Base-by-base conservation (phyloP, 192 early-diverging fungal species). In the Spizellomyces sp. region DNA sequence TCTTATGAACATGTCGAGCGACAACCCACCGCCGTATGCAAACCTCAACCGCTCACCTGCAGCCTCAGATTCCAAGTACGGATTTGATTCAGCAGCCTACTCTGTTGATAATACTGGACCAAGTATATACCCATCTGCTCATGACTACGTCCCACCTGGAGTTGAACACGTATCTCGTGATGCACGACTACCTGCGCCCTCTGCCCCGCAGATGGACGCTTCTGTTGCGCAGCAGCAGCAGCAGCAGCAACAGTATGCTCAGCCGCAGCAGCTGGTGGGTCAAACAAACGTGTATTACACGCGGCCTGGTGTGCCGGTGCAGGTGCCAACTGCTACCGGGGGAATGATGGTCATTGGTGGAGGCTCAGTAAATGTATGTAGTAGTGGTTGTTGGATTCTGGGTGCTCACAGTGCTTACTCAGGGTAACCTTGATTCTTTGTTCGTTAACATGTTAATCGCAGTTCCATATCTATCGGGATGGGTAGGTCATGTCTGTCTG, bases 401-500 rank as follows among this genome's bases (percentile, higher is more conserved):
- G 27, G 27, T 36, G 27, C 27, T 36, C 27, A 36, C 27, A 36
- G 27, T 36, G 27, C 27, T 3, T 36, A 36, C 27, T 36, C 27
- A 36, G 3, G 27, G 0, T 36, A 36, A 36, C 27, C 27, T 36
- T 19, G 14, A 4, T 54, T 54, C 50, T 4, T 54, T 0, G 50
- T 12, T 4, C 50, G 4, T 54, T 54, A 12, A 54, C 17, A 54
- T 54, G 14, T 2, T 54, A n/a, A 0, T 54, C 50, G 14, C 50
- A 65, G 63, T 48, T 65, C 63, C 63, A 65, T 48, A 48, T 65
- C 6, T 65, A 65, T 46, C 63, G 63, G 10, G 63, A 65, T 15
- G 63, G 59, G 59, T 61, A 61, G 14, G 59, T 61, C 12, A n/a
- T 22, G 12, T 12, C 59, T 54, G 17, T 15, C 1, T 54, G 15